Evolutionary conservation across 768 basidiomycete species (phyloP).

Genomic region (Trametes coccinea): DNA sequence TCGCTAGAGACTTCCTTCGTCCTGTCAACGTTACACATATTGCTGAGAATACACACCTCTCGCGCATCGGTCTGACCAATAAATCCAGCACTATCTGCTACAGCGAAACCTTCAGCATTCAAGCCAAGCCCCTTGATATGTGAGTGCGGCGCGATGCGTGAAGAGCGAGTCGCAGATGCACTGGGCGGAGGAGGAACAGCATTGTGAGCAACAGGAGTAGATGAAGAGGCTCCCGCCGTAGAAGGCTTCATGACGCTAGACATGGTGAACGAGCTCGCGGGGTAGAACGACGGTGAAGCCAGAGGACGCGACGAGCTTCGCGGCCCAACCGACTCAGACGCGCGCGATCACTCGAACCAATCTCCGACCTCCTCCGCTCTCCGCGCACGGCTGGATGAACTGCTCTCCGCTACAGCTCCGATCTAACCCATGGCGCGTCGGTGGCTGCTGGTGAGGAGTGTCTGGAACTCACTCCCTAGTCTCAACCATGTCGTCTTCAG

Average conservation of each 20-base stretch:
- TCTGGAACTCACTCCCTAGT: background rate
- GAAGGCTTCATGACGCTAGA: conserved; percentile 24
- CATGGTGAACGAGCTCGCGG: conserved; percentile 6
- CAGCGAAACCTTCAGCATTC: conserved; percentile 78
- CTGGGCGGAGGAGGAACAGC: conserved; percentile 70
- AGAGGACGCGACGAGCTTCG: conserved; percentile 5
- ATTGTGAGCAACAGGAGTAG: conserved; percentile 52
- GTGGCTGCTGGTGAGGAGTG: background rate
- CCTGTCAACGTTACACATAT: too few species aligned
- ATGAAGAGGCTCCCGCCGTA: conserved; percentile 28
- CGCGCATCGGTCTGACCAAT: conserved; percentile 88
- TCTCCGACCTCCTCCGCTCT: background rate
- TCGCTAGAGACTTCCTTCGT: too few species aligned
- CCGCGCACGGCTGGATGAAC: too few species aligned
- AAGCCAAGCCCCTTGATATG: conserved; percentile 97
- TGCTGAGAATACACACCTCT: conserved; percentile 55
- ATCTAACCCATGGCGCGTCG: background rate
- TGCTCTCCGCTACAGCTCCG: background rate
- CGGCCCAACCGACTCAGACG: background rate
- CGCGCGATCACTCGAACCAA: background rate
- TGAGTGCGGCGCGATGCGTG: conserved; percentile 87
- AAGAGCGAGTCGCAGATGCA: conserved; percentile 62
- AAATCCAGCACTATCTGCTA: conserved; percentile 77
- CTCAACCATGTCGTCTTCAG: conserved; percentile 20
- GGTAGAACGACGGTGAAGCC: background rate